Base-by-base conservation (phyloP, 169 alveolate genomes). In the Eimeria mitis region DNA sequence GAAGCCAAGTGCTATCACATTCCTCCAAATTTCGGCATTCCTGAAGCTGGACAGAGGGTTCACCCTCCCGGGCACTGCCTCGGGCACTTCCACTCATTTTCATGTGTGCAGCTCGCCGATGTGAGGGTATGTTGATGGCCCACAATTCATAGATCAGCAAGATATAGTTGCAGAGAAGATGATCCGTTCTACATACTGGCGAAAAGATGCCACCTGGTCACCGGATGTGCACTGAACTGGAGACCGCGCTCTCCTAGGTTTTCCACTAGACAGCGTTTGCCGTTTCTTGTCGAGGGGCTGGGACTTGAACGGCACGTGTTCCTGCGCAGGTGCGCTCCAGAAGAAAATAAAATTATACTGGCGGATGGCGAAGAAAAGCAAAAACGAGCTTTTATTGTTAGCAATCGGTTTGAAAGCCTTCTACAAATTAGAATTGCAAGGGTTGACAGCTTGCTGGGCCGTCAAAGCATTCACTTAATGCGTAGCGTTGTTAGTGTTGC, bases 1-100 rank as follows among this genome's bases (percentile, higher is more conserved):
- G 81, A 14, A 87, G 65, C 92, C 92, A 87, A 1, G 92, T 25
- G 71, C 59, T 42, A 37, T 87, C 92, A 47, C 65, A 63, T 44
- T 87, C 91, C 49, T 3, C 81, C 19, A 3, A 14, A 42, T n/a
- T 65, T 59, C 42, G 56, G 19, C 49, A 25, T n/a, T 79, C 68
- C 5, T 47, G 42, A 5, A 47, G 54, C 8, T 47, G 70, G 9
- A 4, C 52, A 34, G 52, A 37, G 54, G 54, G 31, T 14, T 71
- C 88, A 9, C 68, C 65, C 47, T 78, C 88, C 44, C 88, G 44
- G 11, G 47, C 44, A 25, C 63, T 37, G 65, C 63, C 25, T 65
- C 88, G 40, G 63, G 88, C 37, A 7, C 65, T 47, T 78, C 47
- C 65, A 49, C 59, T n/a, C 88, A 78, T 78, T 78, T 78, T 44